Base-by-base conservation (phyloP, 2,329 filamentous ascomycete genomes). In the Ascochyta pisi region DNA sequence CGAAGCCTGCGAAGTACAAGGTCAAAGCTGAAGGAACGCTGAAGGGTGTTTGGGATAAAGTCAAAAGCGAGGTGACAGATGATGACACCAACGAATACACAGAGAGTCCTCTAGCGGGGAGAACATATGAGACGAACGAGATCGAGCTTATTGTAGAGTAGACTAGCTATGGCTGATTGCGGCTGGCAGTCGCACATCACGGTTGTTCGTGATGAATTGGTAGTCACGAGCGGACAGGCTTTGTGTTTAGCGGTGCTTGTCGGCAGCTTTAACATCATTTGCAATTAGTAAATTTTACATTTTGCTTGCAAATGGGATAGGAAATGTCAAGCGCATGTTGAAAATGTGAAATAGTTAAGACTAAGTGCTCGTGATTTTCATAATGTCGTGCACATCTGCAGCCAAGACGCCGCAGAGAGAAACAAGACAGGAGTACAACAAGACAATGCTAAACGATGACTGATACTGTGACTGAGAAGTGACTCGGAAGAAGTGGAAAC, bases 1-100 rank as follows among this genome's bases (percentile, higher is more conserved):
- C 63, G 41, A 71, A 66, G 45, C 73, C 74, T 6, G 70, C 70
- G 9, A 68, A 66, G 49, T 77, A 77, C 59, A 74, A 69, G n/a
- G 64, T 78, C 13, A 62, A 66, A 22, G 70, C 64, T 7, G 65
- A 67, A 26, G 77, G 77, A 0, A 48, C 61, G 2, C 74, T 75
- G 61, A 69, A 67, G 23, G 76, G 69, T 1, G 69, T 74, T 0
- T 77, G 75, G 75, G 67, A 74, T 22, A 68, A 60, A 44, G 50
- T 62, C 2, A 66, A 59, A 4, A 50, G 54, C 15, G 66, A 69
- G 7, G 47, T 73, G 0, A 62, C 58, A 8, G 65, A 66, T 12
- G 58, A 62, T n/a, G 67, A 73, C 1, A 54, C 71, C 16, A 66
- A 69, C 15, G 64, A 57, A 12, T 73, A 71, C 37, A 48, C 57